These are phyloP conservation scores for Peterozyma toletana DNA, from an alignment of 805 yeast genomes.

Conservation along the genomic window DNA sequence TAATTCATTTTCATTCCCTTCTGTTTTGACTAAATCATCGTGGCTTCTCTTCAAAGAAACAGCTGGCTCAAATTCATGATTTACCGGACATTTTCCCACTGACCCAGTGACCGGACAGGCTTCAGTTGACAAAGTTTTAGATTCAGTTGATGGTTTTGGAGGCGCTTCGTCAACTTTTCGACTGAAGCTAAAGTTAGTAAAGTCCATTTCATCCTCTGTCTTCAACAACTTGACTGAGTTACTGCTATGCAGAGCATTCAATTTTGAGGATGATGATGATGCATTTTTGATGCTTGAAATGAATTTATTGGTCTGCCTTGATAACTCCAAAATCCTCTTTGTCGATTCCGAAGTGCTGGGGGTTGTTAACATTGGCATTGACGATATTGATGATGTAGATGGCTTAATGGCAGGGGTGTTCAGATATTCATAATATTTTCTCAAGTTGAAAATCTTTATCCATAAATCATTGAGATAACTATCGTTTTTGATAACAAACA, in stretches of 20 bases:
- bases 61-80: background rate
- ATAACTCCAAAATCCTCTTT: conserved; percentile 18
- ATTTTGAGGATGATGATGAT: background rate
- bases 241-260: background rate
- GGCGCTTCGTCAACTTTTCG: background rate
- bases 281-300: conserved; percentile 6
- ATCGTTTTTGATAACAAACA: conserved; percentile 53
- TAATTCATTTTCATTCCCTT: background rate
- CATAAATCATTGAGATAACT: conserved; percentile 47
- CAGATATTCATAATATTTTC: conserved; percentile 28
- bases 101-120: background rate
- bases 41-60: conserved; percentile 4
- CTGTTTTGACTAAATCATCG: background rate
- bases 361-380: too few species aligned
- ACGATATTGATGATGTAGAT: too few species aligned
- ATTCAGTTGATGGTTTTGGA: background rate
- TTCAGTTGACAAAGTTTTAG: conserved; percentile 1
- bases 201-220: conserved; percentile 13
- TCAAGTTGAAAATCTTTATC: conserved; percentile 28
- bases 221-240: background rate
- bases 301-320: conserved; percentile 7
- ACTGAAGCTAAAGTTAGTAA: conserved; percentile 21
- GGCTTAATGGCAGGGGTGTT: conserved; percentile 17
- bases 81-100: conserved; percentile 3
- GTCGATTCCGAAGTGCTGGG: conserved; percentile 19